Percentiles rank a stretch among this genome's conserved stretches.
Conservation (phyloP, 495 filamentous ascomycete species). For the Astrothelium macrocarpum region DNA sequence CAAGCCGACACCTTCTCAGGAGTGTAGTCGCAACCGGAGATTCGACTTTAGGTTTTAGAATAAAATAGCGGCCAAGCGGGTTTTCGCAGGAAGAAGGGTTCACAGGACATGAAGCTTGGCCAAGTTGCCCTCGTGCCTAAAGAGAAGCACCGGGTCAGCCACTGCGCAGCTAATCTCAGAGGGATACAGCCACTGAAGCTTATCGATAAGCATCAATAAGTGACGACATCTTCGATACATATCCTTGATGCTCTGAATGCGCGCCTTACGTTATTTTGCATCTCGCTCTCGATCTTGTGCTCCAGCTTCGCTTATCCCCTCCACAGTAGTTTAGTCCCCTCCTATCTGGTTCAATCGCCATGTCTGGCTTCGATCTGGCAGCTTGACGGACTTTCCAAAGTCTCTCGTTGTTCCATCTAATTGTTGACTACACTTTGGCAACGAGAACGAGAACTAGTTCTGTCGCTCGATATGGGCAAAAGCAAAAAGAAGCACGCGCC, state of each 20-base stretch:
- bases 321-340: background rate
- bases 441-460: too few species aligned
- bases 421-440: too few species aligned
- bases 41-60: background rate
- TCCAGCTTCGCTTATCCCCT: background rate
- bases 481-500: too few species aligned
- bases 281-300: background rate
- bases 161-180: background rate
- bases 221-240: background rate
- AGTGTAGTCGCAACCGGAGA: background rate
- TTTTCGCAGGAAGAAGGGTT: background rate
- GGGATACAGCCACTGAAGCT: background rate
- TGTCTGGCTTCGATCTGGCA: background rate
- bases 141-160: background rate
- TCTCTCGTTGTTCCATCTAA: background rate
- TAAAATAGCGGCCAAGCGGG: background rate
- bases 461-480: too few species aligned
- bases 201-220: slow-evolving; percentile 7
- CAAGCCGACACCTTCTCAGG: background rate
- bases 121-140: background rate
- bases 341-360: background rate
- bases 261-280: background rate
- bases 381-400: background rate
- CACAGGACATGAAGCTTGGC: background rate
- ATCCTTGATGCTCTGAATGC: background rate